Percentiles rank a stretch among this genome's conserved stretches.
phyloP scores from a whole-genome alignment of 345 rosid species.

The Turnera subulata region DNA sequence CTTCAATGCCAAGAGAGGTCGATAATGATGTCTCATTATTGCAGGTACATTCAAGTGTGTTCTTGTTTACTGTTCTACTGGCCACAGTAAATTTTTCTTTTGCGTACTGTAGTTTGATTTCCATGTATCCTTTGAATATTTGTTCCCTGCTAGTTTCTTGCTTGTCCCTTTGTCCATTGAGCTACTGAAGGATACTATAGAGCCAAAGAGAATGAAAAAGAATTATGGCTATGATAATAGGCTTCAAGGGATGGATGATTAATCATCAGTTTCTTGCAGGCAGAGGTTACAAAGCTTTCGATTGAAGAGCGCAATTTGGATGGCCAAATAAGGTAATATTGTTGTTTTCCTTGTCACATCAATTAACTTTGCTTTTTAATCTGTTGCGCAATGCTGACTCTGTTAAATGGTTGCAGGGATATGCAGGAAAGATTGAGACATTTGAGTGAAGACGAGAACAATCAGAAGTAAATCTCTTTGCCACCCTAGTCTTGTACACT shows the following conservation, averaged over 20 bases:
- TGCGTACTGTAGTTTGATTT: not conserved
- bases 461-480: constrained; percentile 54
- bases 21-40: constrained; percentile 49
- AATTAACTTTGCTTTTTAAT: constrained; percentile 13
- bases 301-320: constrained; percentile 68
- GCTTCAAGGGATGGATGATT: constrained; percentile 12
- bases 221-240: not conserved
- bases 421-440: constrained; percentile 69
- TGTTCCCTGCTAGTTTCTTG: not conserved
- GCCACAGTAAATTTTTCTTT: not conserved
- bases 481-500: not conserved
- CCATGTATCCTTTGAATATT: too few species aligned
- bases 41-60: constrained; percentile 49
- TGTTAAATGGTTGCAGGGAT: constrained; percentile 51
- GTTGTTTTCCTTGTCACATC: constrained; percentile 23
- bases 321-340: constrained; percentile 68
- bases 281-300: constrained; percentile 64
- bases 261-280: constrained; percentile 43
- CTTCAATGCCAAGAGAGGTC: constrained; percentile 53
- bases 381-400: constrained; percentile 30
- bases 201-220: not conserved
- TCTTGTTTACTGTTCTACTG: not conserved
- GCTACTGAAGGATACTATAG: constrained; percentile 1
- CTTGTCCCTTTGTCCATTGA: not conserved
- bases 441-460: constrained; percentile 77